phyloP scores from a whole-genome alignment of 352 stramenopile species.

The Vaucheria bursata region DNA sequence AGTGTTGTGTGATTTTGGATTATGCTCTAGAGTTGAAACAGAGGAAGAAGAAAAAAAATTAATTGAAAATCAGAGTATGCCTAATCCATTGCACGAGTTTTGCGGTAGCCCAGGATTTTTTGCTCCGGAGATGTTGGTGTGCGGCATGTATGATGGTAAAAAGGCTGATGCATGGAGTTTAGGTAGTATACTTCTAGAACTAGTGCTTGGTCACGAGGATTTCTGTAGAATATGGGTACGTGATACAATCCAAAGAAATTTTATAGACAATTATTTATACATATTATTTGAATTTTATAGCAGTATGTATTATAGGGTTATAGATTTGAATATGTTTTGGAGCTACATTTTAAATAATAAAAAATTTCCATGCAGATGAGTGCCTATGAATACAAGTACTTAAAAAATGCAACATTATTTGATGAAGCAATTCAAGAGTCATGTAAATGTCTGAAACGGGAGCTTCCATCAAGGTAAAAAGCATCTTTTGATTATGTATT shows the following conservation, averaged over 20 bases:
- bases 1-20: slow-evolving; percentile 14
- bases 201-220: slow-evolving; percentile 62
- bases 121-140: slow-evolving; percentile 59
- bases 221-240: slow-evolving; percentile 74
- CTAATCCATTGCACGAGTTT: slow-evolving; percentile 56
- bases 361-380: background rate
- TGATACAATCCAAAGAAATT: background rate
- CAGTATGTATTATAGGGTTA: background rate
- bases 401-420: background rate
- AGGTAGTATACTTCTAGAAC: slow-evolving; percentile 70
- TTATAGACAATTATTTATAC: background rate
- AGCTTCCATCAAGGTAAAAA: background rate
- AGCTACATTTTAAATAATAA: background rate
- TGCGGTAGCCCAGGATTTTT: slow-evolving; percentile 67
- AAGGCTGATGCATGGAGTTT: slow-evolving; percentile 69
- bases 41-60: background rate
- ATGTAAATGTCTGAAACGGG: background rate
- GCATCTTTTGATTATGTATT: background rate
- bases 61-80: background rate
- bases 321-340: background rate
- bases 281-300: background rate
- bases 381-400: background rate
- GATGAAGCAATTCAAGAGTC: background rate
- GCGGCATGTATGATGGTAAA: slow-evolving; percentile 52
- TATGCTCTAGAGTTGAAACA: slow-evolving; percentile 8